Evolutionary conservation across 352 stramenopile species (phyloP), one percentile per base, ranked within the genome.

Genomic region (Saprolegnia parasitica): DNA sequence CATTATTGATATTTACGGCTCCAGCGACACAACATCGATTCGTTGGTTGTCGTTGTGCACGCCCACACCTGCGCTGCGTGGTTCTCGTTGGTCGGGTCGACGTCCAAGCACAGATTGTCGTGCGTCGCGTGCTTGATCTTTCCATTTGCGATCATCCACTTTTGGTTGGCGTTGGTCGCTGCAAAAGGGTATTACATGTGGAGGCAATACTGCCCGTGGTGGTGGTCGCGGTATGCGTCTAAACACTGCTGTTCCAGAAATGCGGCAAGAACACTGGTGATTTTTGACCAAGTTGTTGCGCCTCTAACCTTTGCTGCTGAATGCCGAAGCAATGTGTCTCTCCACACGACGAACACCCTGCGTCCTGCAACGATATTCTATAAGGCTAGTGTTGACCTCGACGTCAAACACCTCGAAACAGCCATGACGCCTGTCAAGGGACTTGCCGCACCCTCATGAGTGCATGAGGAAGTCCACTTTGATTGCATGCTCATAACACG

Each of bases 111-210:
- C 50, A 90, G 78, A 23, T 74, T 76, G 23, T 68, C 58, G 72
- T 88, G 76, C 9, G 56, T 78, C 3, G 55, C 73, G 47, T 89
- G 79, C 26, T 72, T 74, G 0, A 91, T 66, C 58, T 76, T 65
- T 2, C 67, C 35, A 24, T 73, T 68, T 15, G 87, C 78, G 50
- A 77, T 82, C 35, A 56, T 76, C 81, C 81, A 91, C 62, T 87
- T 86, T 71, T 91, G 83, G 73, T 91, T 89, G 13, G 16, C 21
- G 62, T 88, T 78, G 18, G 67, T 70, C 21, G 82, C 78, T 20
- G 84, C 71, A 58, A 81, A 91, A 21, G 71, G 67, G 65, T n/a
- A n/a, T n/a, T 80, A 89, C 42, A 83, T 75, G 55, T 84, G 81
- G 21, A 89, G 65, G 18, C 29, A 10, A 29, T 21, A 54, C 8